These are phyloP conservation scores for Trichoderma reesei DNA, from an alignment of 495 filamentous ascomycete species.

Conservation along the genomic window DNA sequence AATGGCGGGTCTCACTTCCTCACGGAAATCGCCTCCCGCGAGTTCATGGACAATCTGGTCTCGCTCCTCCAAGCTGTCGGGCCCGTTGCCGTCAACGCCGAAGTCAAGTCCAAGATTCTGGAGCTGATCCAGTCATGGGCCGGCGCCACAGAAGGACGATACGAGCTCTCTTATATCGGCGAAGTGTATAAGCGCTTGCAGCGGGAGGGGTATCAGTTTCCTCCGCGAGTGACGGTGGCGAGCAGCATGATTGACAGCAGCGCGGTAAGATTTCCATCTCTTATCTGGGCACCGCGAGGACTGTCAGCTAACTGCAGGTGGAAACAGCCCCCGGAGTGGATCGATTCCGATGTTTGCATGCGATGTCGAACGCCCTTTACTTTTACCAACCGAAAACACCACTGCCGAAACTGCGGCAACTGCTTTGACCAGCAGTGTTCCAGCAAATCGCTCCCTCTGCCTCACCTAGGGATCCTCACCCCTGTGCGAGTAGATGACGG, in stretches of 20 bases:
- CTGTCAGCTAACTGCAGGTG: not conserved
- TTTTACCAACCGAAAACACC: conserved; percentile 96
- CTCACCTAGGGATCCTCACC: conserved; percentile 85
- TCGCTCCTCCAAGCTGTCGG: conserved; percentile 77
- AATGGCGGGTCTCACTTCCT: conserved; percentile 97
- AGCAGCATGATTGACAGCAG: conserved; percentile 95
- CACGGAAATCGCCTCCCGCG: conserved; percentile 84
- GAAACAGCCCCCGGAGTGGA: conserved; percentile 86
- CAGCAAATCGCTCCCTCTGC: conserved; percentile 76
- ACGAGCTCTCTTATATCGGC: conserved; percentile 73
- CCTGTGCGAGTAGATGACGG: conserved; percentile 95
- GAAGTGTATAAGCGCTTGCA: conserved; percentile 78
- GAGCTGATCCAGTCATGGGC: conserved; percentile 94
- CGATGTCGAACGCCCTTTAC: conserved; percentile 90
- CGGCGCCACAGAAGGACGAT: conserved; percentile 74
- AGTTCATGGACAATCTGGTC: conserved; percentile 96
- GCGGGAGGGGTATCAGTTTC: conserved; percentile 78
- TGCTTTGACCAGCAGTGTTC: conserved; percentile 93
- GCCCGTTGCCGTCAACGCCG: conserved; percentile 63
- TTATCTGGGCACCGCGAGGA: not conserved
- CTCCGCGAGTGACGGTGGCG: conserved; percentile 74
- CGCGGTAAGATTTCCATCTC: conserved; percentile 52
- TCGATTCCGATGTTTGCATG: conserved; percentile 98
- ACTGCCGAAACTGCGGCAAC: conserved; percentile 95
- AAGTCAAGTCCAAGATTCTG: conserved; percentile 81